Conservation (phyloP, 129 eudicot species). For the Pseudognaphalium luteoalbum region DNA sequence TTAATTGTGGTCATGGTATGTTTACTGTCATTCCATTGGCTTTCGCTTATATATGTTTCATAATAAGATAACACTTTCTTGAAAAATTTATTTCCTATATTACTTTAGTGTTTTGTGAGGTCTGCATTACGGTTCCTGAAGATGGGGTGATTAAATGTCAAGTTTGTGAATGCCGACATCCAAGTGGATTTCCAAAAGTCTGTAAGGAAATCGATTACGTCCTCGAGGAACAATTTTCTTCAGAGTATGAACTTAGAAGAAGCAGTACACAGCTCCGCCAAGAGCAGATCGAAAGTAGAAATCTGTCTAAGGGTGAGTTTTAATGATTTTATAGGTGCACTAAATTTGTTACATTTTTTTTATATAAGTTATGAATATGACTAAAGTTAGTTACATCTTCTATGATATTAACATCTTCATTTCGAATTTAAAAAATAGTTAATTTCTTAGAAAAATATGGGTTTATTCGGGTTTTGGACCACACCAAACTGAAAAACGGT, state of each 20-base stretch:
- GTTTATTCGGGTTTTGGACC: background rate
- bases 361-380: background rate
- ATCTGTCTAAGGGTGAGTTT: conserved; percentile 44
- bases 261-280: conserved; percentile 31
- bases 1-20: conserved; percentile 90
- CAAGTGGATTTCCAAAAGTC: conserved; percentile 64
- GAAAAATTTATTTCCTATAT: background rate
- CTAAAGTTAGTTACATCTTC: too few species aligned
- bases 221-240: conserved; percentile 59
- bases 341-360: conserved; percentile 15
- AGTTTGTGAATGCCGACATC: conserved; percentile 62
- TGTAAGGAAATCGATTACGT: conserved; percentile 63
- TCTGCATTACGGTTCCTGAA: conserved; percentile 48
- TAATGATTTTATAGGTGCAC: background rate
- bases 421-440: background rate
- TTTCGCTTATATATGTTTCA: conserved; percentile 6
- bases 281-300: conserved; percentile 30
- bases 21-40: background rate
- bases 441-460: background rate
- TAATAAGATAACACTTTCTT: conserved; percentile 4
- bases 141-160: conserved; percentile 51
- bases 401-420: background rate
- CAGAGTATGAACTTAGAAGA: conserved; percentile 55
- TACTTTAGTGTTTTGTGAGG: conserved; percentile 58
- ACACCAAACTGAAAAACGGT: background rate